These are phyloP conservation scores for Acrocalymma vagum DNA, from an alignment of 2,329 filamentous ascomycete species.

Conservation along the genomic window DNA sequence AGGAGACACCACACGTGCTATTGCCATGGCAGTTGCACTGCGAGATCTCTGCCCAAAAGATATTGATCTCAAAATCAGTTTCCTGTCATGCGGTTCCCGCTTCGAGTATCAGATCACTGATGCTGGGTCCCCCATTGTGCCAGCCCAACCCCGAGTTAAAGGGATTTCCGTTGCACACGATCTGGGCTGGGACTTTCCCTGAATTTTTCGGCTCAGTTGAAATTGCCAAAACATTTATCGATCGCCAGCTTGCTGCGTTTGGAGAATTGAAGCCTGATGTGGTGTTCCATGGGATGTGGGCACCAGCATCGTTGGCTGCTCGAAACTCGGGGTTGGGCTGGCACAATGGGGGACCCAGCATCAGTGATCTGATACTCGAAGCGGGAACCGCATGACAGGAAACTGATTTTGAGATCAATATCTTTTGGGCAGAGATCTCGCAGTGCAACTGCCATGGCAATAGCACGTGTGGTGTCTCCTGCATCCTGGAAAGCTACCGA, in stretches of 20 bases:
- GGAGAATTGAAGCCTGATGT: conserved; percentile 37
- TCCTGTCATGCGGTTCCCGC: conserved; percentile 38
- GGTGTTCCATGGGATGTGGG: conserved; percentile 46
- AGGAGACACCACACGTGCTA: conserved; percentile 41
- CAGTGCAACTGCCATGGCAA: conserved; percentile 37
- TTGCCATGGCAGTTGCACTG: conserved; percentile 37
- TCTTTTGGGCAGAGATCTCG: conserved; percentile 36
- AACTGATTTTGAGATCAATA: conserved; percentile 35
- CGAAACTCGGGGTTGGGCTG: conserved; percentile 38
- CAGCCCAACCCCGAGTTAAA: conserved; percentile 38
- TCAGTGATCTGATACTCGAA: conserved; percentile 41
- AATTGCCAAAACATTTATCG: conserved; percentile 40
- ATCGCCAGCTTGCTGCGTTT: conserved; percentile 40
- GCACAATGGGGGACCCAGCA: conserved; percentile 41
- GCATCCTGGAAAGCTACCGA: conserved; percentile 45
- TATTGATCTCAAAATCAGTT: conserved; percentile 35
- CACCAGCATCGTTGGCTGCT: conserved; percentile 41
- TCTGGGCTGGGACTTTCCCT: conserved; percentile 42
- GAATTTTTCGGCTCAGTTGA: conserved; percentile 44
- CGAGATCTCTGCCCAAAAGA: conserved; percentile 36
- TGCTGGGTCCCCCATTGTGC: conserved; percentile 41
- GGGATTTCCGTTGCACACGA: conserved; percentile 42
- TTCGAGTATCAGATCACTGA: conserved; percentile 41
- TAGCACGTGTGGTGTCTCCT: conserved; percentile 41
- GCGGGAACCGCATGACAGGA: conserved; percentile 38